Evolutionary conservation across 495 filamentous ascomycete species (phyloP), one percentile per base, ranked within the genome.

Genomic region (Margaritispora aquatica): DNA sequence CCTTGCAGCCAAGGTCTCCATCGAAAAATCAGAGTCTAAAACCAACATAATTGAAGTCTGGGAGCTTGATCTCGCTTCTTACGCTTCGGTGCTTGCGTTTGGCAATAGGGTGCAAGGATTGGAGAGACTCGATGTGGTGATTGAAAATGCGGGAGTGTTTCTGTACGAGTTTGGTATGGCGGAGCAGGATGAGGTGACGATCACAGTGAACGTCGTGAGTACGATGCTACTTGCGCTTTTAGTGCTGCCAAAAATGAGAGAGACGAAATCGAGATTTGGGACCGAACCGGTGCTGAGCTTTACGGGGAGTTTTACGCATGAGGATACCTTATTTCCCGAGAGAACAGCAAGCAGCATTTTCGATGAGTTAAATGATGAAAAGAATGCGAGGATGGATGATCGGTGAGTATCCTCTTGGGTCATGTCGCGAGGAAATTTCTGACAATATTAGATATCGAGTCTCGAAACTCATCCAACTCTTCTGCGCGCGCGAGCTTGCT

Each of bases 11-110:
- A 73, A 71, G 54, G 48, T 51, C 0, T 59, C 68, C 44, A 76
- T 82, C 19, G 55, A 73, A 61, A 26, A 60, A 0, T 59, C 70
- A 1, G 69, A 74, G 10, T 58, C 68, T 20, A 60, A 67, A 20
- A 19, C 62, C 17, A 53, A 54, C 50, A 68, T 74, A 10, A 66
- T 73, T 23, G 74, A 84, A 56, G 80, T 84, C 9, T 85, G 81
- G 81, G 64, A 75, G 34, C 65, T 87, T 0, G 84, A 86, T 58
- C 71, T 86, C 29, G 68, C 71, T 11, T 55, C 53, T 26, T 68
- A 64, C 58, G 56, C 56, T 13, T 62, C 63, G 5, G 54, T 65
- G 2, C 22, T 58, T 3, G 57, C 41, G 8, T 69, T 70, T 52
- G 65, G 36, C 41, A 44, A 61, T 17, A 50, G 57, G n/a, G 44